Evolutionary conservation across 345 rosid species (phyloP).

Genomic region (Eucalyptus erythrocorys): DNA sequence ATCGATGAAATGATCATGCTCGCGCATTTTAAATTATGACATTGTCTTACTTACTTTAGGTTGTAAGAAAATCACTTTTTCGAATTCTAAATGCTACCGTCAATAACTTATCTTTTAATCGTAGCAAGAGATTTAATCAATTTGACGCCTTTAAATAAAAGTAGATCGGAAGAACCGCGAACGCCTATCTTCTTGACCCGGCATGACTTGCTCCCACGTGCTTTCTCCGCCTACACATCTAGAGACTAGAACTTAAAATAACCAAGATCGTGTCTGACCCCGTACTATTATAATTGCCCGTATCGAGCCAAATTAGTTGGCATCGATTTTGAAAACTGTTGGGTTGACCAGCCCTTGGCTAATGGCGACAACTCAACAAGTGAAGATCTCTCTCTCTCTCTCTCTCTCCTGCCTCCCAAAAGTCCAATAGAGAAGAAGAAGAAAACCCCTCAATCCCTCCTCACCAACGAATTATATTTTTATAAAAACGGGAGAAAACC

Average conservation of each 20-base stretch:
- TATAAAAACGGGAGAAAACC: not conserved
- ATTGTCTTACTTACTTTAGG: not conserved
- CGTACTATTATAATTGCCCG: not conserved
- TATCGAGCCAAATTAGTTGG: not conserved
- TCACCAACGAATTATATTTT: not conserved
- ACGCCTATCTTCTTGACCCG: too few species aligned
- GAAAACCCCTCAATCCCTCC: not conserved
- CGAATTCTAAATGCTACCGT: rapidly evolving
- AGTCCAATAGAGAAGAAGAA: not conserved
- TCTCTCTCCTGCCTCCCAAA: not conserved
- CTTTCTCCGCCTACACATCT: not conserved
- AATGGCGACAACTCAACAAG: not conserved
- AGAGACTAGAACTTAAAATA: not conserved
- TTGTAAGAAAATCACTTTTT: not conserved
- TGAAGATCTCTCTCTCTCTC: not conserved
- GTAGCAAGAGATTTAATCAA: not conserved
- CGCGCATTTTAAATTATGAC: rapidly evolving
- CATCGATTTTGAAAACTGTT: not conserved
- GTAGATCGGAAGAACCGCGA: not conserved
- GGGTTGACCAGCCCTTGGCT: not conserved
- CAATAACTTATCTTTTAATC: not conserved
- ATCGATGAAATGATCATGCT: rapidly evolving
- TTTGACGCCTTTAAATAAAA: not conserved
- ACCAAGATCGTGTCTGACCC: not conserved
- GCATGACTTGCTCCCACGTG: not conserved